These are phyloP conservation scores for Solanum dulcamara DNA, from an alignment of 257 asterid species.

Conservation along the genomic window DNA sequence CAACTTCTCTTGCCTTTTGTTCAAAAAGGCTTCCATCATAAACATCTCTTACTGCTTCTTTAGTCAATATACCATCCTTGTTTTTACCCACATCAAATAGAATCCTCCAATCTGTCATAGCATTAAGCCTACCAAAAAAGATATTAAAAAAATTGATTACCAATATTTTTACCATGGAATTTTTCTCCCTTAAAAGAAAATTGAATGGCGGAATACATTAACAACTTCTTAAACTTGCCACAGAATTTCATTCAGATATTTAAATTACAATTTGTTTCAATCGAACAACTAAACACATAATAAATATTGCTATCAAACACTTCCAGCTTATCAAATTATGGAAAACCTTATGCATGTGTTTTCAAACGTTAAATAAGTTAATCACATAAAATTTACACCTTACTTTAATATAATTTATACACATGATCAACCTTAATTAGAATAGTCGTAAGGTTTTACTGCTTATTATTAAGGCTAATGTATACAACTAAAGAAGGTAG, in stretches of 20 bases:
- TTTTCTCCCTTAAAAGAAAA: no score
- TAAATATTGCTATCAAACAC: not conserved
- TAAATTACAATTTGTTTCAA: not conserved
- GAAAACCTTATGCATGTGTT: not conserved
- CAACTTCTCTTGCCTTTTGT: slow-evolving; percentile 42
- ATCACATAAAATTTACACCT: not conserved
- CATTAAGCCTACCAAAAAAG: slow-evolving; percentile 41
- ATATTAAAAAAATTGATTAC: not conserved
- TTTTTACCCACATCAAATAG: slow-evolving; percentile 55
- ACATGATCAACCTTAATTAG: not conserved
- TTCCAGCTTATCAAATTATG: not conserved
- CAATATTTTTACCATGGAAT: not conserved
- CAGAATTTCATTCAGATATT: not conserved
- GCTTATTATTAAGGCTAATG: not conserved
- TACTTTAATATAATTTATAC: not conserved
- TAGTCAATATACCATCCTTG: slow-evolving; percentile 43
- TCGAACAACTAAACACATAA: not conserved
- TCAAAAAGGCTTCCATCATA: slow-evolving; percentile 88
- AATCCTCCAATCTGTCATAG: slow-evolving; percentile 60
- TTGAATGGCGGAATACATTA: not conserved
- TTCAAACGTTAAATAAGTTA: not conserved
- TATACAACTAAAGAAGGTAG: not conserved
- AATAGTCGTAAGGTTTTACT: not conserved
- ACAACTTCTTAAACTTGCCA: not conserved
- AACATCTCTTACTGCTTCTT: slow-evolving; percentile 41